Evolutionary conservation across 805 yeast genomes (phyloP).

Genomic region (Wickerhamiella nectarea): DNA sequence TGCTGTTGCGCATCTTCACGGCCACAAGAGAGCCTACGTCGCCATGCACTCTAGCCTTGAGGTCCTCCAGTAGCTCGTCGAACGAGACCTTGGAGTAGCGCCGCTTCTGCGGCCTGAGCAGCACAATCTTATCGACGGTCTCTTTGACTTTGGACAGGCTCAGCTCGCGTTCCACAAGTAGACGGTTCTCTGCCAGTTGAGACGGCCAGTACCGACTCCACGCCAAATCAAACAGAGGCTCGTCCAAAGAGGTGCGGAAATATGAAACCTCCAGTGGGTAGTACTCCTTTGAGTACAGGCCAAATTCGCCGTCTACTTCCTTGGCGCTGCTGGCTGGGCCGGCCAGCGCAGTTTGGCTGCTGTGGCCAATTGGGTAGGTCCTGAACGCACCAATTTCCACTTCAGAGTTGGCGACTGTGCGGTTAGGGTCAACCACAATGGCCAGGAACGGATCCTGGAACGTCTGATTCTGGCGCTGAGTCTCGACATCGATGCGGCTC

Average conservation of each 20-base stretch:
- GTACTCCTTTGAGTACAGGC: conserved; percentile 56
- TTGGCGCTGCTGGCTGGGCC: neutral
- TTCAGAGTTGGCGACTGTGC: conserved; percentile 79
- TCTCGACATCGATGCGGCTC: conserved; percentile 82
- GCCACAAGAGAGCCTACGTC: conserved; percentile 7
- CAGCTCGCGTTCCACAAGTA: conserved; percentile 3
- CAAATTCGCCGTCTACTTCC: conserved; percentile 36
- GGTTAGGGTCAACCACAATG: conserved; percentile 93
- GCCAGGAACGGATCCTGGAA: conserved; percentile 92
- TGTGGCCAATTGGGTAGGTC: conserved; percentile 10
- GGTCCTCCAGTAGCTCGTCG: neutral
- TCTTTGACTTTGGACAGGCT: conserved; percentile 3
- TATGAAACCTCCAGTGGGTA: conserved; percentile 52
- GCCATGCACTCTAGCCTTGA: conserved; percentile 1
- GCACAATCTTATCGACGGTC: neutral
- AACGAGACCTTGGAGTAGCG: neutral
- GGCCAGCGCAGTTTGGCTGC: neutral
- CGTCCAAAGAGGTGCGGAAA: conserved; percentile 41
- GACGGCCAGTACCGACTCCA: conserved; percentile 14
- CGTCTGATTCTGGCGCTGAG: conserved; percentile 93
- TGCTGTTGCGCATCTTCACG: conserved; percentile 1
- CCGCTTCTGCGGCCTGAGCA: neutral
- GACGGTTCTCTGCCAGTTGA: conserved; percentile 9
- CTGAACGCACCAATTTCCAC: conserved; percentile 97
- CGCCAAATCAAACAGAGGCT: conserved; percentile 29